Base-by-base conservation (phyloP, 805 yeast genomes). In the Metschnikowia kofuensis region DNA sequence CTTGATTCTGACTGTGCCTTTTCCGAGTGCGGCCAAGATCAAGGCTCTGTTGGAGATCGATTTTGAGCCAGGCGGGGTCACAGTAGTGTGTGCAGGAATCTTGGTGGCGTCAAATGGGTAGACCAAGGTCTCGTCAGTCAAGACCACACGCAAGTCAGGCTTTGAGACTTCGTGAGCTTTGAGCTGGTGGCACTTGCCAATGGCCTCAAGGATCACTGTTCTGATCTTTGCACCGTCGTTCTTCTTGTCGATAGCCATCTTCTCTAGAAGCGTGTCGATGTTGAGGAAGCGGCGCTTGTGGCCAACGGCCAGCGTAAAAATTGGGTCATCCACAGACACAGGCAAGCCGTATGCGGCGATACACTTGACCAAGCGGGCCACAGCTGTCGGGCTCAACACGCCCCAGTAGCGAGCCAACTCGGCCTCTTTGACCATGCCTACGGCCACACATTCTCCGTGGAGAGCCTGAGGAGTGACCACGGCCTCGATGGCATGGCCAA, bases 401-500 rank as follows among this genome's bases (percentile, higher is more conserved):
- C 97, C 97, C 61, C 88, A 75, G 67, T 89, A 89, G 62, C 99
- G 82, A n/a, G 97, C 79, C 55, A 94, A 77, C 68, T 94, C 99
- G 5, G 98, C 98, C 68, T 94, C 99, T 61, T 84, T 79, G 32
- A 94, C 84, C 79, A 90, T 87, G 55, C 99, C 99, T 52, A 94
- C 79, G n/a, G 98, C 79, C n/a, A 94, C 99, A 78, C 99, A 94
- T 70, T 94, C 99, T 51, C 99, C 99, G 63, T 94, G 99, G 40
- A 94, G 77, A 26, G 96, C 94, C 67, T 91, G 89, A 8, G 99
- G 99, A 4, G 98, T 91, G 53, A 94, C 76, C 34, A 94, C 83
- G n/a, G 99, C 98, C 73, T 94, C 99, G 56, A 87, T 90, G 16
- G 99, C 99, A 67, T 94, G 99, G 40, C 99, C 99, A 60, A 94